Evolutionary conservation across 2,329 filamentous ascomycete species (phyloP), one percentile per base, ranked within the genome.

Genomic region (Apiospora saccharicola): DNA sequence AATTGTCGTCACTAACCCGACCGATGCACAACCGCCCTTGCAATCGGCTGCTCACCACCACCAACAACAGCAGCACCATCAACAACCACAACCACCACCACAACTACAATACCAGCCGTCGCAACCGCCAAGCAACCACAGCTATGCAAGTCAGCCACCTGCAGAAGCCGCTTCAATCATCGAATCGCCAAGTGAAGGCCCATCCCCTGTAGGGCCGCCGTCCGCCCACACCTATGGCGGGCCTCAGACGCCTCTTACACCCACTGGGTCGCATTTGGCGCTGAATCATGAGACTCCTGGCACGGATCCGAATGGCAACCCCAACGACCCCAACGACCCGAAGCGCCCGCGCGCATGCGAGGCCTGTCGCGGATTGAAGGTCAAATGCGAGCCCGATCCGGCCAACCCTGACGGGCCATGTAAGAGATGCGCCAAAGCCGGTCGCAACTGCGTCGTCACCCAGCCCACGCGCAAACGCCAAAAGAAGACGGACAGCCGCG

Each of bases 401-500:
- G 82, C 82, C 24, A 88, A 91, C 68, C 84, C 85, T 4, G 89
- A 92, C 34, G 90, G 90, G 5, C 87, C 91, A 4, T 94, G 92
- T 81, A 90, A 89, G 80, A 89, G 95, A 75, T 98, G 95, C 81
- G 89, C 89, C 69, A 97, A 97, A 83, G 93, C 94, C 3, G 90
- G 91, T n/a, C 87, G 94, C 49, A 86, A 87, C 74, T 97, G 95
- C 79, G 84, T 95, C 53, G 91, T 95, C 74, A 97, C 94, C 0
- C 90, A 91, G 74, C 94, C 89, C 19, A 90, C 86, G 43, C 81
- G 94, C 53, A 97, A 97, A 83, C 88, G 95, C 64, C 94, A 96
- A 85, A 97, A 96, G 86, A 97, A 97, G 86, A 95, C 94, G 71
- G 95, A 97, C 80, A 96, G 91, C 75, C 89, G 94, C 70, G 95